phyloP scores from a whole-genome alignment of 305 asterid species.

The Fraxinus angustifolia region DNA sequence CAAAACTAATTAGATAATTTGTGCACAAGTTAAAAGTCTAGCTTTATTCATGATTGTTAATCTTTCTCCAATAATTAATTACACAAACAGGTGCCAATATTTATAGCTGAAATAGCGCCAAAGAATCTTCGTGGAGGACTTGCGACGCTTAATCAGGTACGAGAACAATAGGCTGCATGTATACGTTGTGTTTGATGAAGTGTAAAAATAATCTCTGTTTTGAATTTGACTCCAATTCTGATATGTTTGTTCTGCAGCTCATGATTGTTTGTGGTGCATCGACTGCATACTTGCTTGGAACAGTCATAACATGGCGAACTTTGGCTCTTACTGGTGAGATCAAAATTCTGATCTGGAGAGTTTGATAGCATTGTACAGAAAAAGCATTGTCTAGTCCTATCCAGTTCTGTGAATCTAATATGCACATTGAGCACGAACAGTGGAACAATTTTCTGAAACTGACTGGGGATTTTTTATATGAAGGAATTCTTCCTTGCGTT shows the following conservation, averaged over 20 bases:
- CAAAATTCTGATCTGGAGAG: neutral
- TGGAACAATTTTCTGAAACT: neutral
- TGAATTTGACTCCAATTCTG: neutral
- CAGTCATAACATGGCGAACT: constrained; percentile 65
- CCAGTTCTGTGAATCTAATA: neutral
- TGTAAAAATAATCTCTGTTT: neutral
- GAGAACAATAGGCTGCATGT: neutral
- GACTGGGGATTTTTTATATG: constrained; percentile 14
- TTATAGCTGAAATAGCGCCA: constrained; percentile 81
- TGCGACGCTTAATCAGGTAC: constrained; percentile 76
- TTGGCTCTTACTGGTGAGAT: constrained; percentile 66
- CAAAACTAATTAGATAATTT: neutral
- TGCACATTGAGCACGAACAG: neutral
- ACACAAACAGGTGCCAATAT: constrained; percentile 59
- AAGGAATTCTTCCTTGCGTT: constrained; percentile 70
- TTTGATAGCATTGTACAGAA: neutral
- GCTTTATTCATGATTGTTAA: neutral
- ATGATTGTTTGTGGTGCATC: constrained; percentile 83
- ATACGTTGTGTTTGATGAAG: neutral
- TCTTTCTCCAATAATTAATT: neutral
- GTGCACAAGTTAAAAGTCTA: neutral
- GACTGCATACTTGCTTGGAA: constrained; percentile 53
- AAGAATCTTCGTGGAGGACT: constrained; percentile 87
- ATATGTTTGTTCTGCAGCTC: constrained; percentile 40
- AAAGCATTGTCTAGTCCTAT: neutral